phyloP scores from a whole-genome alignment of 345 rosid species.

The Eucalyptus cladocalyx region DNA sequence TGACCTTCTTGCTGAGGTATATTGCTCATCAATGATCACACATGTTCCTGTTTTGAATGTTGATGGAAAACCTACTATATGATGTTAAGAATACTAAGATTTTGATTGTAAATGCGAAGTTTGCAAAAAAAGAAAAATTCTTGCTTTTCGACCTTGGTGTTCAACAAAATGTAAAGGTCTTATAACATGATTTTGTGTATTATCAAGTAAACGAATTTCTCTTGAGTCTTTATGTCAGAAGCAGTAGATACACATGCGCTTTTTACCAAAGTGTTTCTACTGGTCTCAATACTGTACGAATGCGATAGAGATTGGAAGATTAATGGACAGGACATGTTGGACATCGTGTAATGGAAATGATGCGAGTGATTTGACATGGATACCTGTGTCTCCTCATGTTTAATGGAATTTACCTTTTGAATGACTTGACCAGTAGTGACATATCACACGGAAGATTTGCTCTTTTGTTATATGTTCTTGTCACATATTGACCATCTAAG shows the following conservation, averaged over 20 bases:
- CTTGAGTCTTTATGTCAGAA: neutral
- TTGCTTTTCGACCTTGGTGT: neutral
- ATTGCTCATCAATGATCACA: neutral
- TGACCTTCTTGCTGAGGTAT: conserved; percentile 54
- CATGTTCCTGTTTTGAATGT: neutral
- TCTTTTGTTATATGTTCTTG: neutral
- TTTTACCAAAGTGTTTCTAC: neutral
- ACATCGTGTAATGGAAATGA: neutral
- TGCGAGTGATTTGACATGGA: neutral
- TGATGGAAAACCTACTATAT: neutral
- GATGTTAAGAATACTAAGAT: neutral
- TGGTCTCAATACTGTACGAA: neutral
- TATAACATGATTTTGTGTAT: neutral
- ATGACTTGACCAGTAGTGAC: neutral
- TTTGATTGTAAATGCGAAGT: neutral
- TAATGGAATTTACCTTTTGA: neutral
- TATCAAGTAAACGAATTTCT: neutral
- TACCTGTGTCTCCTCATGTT: neutral
- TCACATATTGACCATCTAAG: neutral
- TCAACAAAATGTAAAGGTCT: neutral
- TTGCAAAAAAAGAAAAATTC: neutral
- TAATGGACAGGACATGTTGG: neutral
- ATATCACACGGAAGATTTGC: neutral
- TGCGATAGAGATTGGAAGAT: neutral
- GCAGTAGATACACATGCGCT: neutral